Evolutionary conservation across 1,284 basidiomycete species (phyloP), one percentile per base, ranked within the genome.

Genomic region (Sanghuangporus sanghuang): DNA sequence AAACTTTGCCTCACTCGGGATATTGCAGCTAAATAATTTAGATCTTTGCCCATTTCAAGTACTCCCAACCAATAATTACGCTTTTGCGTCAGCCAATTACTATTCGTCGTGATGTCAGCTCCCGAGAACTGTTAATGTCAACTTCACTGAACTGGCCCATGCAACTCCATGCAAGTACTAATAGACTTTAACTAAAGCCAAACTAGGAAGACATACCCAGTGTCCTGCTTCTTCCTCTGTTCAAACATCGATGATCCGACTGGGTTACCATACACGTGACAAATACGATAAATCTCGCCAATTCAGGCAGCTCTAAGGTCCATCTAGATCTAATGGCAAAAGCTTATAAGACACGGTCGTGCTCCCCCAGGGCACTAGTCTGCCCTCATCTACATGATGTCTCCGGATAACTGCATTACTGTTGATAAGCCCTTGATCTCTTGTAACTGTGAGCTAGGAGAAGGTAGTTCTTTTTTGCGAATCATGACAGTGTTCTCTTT

Each of bases 361-460:
- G 62, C 62, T 14, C 21, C 35, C 27, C 27, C 35, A 18, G 16
- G 27, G 46, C 12, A 55, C 39, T 12, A 52, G 27, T 23, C 27
- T 35, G 21, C 44, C 49, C 48, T 18, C 38, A 42, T 36, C 42
- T 39, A 52, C 36, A 14, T 16, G 18, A 65, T 65, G 64, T 12
- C 60, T 32, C n/a, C 49, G 12, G 56, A 36, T 49, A 38, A 39
- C 23, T 59, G 36, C 21, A 69, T 80, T 48, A 66, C 64, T 23
- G 70, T 78, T 21, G 68, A 72, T n/a, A 69, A 75, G 57, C 84
- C 86, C 14, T 76, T 87, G 68, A 73, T 86, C 57, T 74, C 77
- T 68, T 77, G 83, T 49, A 81, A 80, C n/a, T 88, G 85, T 67
- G 79, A 74, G 14, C 74, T 89, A 39, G 87, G 86, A 62, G 85